phyloP scores from a whole-genome alignment of 768 basidiomycete genomes.

The Leccinum aurantiacum region DNA sequence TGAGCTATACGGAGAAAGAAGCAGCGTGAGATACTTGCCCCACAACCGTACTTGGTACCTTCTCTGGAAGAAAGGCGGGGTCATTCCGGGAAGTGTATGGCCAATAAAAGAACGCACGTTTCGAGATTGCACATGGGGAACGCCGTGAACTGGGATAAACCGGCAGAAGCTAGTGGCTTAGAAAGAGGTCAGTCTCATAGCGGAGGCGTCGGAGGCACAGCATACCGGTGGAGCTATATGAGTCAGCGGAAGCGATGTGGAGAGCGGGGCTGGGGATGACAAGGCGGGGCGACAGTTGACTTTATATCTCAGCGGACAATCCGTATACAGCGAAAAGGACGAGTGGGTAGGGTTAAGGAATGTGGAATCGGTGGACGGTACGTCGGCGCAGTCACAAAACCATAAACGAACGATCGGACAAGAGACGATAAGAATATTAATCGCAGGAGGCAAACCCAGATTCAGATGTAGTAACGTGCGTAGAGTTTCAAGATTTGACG shows the following conservation, averaged over 20 bases:
- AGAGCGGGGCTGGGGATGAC: constrained; percentile 14
- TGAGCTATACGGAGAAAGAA: constrained; percentile 2
- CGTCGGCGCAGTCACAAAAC: constrained; percentile 29
- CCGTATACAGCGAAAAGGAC: constrained; percentile 16
- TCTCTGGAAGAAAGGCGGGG: constrained; percentile 47
- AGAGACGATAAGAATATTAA: constrained; percentile 30
- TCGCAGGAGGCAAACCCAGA: constrained; percentile 13
- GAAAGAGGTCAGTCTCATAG: constrained; percentile 5
- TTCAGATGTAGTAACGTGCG: constrained; percentile 8
- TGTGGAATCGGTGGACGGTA: constrained; percentile 10
- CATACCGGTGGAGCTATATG: constrained; percentile 18
- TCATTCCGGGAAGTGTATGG: constrained; percentile 21
- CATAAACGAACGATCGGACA: constrained; percentile 32
- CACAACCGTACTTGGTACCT: constrained; percentile 75
- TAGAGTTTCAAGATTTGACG: constrained; percentile 24
- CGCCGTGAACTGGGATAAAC: constrained; percentile 11
- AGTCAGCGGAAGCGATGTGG: constrained; percentile 12
- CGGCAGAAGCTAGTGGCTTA: constrained; percentile 8
- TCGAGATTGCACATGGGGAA: constrained; percentile 54
- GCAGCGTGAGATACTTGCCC: constrained; percentile 39
- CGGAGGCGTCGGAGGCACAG: constrained; percentile 4
- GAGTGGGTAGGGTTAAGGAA: constrained; percentile 20
- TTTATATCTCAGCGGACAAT: constrained; percentile 33
- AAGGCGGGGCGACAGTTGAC: constrained; percentile 14
- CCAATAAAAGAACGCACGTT: constrained; percentile 42